Base-by-base conservation (phyloP, 495 filamentous ascomycete species). In the Aspergillus wentii region DNA sequence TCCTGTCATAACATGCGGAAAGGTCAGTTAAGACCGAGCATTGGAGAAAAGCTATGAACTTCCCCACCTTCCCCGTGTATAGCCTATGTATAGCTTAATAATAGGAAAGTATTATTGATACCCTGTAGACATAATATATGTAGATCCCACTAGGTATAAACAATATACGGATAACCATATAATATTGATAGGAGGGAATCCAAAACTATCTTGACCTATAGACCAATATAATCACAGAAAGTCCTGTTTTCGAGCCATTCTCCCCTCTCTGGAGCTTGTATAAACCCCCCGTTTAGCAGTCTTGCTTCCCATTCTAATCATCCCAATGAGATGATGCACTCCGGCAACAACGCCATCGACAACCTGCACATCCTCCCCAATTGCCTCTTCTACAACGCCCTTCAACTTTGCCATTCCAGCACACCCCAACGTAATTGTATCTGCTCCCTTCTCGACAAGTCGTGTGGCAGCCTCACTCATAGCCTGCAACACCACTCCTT, bases 381-480 rank as follows among this genome's bases (percentile, higher is more conserved):
- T 66, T 3, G 55, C 57, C 29, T 61, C 46, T 47, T 70, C 62
- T 25, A 67, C 62, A 5, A 59, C 57, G 14, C 36, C 39, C 40
- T 66, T 68, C 51, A 74, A 57, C 40, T 59, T 63, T 14, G 64
- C 59, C 68, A 74, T 74, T 1, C 68, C 70, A 16, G 68, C 67
- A 54, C 68, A 74, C 2, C 68, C 70, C 19, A 74, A 48, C 8
- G 60, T 54, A 23, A 72, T 44, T 20, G 60, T 61, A 46, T 74
- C 70, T 3, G 70, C 70, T 2, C 68, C 67, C n/a, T 57, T 42
- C 14, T 47, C 62, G 1, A 67, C 64, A 10, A 70, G 41, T 28
- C 44, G 51, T 29, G 37, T 54, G 10, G 61, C 66, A 1, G 60
- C 64, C 0, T 46, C 59, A n/a, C 54, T 40, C 44, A 74, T 59